Conservation (phyloP, 148 eudicot genomes). For the Camellia granthamiana region DNA sequence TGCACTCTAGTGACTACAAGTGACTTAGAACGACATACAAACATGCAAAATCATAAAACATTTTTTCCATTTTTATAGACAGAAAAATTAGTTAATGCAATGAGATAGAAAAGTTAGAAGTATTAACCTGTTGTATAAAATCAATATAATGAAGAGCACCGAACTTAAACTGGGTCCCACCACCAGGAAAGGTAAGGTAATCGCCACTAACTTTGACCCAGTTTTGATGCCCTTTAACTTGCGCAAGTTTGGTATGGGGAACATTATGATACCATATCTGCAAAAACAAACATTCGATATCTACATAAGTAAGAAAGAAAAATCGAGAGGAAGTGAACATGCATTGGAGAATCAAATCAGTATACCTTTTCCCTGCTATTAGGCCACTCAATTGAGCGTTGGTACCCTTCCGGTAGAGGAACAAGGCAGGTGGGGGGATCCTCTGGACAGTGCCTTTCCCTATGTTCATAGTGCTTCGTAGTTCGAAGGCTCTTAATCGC, state of each 20-base stretch:
- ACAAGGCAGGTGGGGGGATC: slow-evolving; percentile 92
- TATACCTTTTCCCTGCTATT: slow-evolving; percentile 83
- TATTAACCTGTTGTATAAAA: slow-evolving; percentile 66
- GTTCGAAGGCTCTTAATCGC: slow-evolving; percentile 63
- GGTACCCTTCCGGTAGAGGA: slow-evolving; percentile 87
- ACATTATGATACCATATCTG: slow-evolving; percentile 95
- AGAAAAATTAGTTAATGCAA: not conserved
- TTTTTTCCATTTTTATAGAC: not conserved
- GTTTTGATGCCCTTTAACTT: slow-evolving; percentile 89
- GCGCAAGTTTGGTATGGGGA: slow-evolving; percentile 84
- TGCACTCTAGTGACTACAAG: not conserved
- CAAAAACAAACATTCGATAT: slow-evolving; percentile 15
- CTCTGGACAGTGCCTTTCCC: slow-evolving; percentile 91
- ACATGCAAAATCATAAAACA: not conserved
- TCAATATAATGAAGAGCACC: slow-evolving; percentile 98
- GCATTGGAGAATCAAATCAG: not conserved
- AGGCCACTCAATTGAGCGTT: slow-evolving; percentile 76
- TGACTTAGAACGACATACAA: not conserved
- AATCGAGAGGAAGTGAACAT: not conserved
- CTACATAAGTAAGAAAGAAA: not conserved
- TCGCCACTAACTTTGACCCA: slow-evolving; percentile 96
- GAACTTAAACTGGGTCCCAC: slow-evolving; percentile 95
- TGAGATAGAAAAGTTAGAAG: slow-evolving; percentile 1
- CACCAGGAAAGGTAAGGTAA: slow-evolving; percentile 95
- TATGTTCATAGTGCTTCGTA: slow-evolving; percentile 88